Percentiles rank a stretch among this genome's conserved stretches.
Conservation (phyloP, 495 filamentous ascomycete genomes). For the Peziza echinospora region DNA sequence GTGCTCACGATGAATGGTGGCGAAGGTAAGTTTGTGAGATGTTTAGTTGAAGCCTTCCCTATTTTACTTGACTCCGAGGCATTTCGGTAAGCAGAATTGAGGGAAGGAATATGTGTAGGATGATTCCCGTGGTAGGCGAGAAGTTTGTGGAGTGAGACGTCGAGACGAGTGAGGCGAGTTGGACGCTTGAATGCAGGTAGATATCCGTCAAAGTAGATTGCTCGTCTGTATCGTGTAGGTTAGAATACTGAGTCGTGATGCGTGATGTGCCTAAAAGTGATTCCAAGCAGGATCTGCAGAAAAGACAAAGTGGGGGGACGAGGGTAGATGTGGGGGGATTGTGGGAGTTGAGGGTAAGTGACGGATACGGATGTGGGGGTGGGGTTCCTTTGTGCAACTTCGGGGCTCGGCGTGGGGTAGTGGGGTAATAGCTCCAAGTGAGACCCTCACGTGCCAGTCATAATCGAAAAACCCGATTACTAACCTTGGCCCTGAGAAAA, state of each 20-base stretch:
- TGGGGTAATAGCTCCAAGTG: too few relatives aligned
- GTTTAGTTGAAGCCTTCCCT: background rate
- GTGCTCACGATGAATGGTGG: conserved; percentile 13
- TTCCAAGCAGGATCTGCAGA: too few relatives aligned
- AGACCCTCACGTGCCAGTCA: too few relatives aligned
- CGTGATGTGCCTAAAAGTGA: too few relatives aligned
- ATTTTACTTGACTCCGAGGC: background rate
- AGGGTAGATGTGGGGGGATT: too few relatives aligned
- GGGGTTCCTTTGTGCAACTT: too few relatives aligned
- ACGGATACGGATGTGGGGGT: too few relatives aligned
- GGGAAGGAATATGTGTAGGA: conserved; percentile 1
- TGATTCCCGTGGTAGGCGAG: conserved; percentile 5
- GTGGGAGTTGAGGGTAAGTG: too few relatives aligned
- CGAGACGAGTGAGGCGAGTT: conserved; percentile 31
- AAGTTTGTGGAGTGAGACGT: conserved; percentile 5
- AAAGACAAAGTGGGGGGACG: too few relatives aligned
- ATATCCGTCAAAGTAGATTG: conserved; percentile 61
- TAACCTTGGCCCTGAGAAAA: too few relatives aligned
- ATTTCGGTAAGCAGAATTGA: background rate
- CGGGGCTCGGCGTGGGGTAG: too few relatives aligned
- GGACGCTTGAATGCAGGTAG: conserved; percentile 38
- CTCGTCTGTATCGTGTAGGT: conserved; percentile 3
- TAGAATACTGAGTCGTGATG: background rate
- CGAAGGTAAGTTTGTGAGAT: conserved; percentile 1
- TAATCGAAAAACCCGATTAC: too few relatives aligned